Evolutionary conservation across 1,284 basidiomycete genomes (phyloP), one percentile per base, ranked within the genome.

Genomic region (Albatrellus sp.): DNA sequence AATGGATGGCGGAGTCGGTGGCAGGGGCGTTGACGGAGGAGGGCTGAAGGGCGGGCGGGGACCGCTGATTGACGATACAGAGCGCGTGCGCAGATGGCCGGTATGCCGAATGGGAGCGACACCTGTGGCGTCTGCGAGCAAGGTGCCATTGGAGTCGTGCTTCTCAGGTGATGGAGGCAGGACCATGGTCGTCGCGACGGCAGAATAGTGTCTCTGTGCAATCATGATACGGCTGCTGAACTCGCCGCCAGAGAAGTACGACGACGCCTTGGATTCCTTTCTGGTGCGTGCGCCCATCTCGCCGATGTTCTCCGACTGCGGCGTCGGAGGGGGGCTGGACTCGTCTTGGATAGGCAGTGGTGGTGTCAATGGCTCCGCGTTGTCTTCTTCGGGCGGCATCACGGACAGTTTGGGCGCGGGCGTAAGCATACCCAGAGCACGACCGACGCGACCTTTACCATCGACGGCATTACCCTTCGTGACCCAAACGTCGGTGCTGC

Each of bases 401-500:
- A 83, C 75, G 4, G 78, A 73, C 3, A 85, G 69, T 55, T 77
- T 78, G 30, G 80, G 80, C 40, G 67, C 67, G 12, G 77, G 70
- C 7, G 67, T 61, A 31, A 84, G 68, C 60, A 83, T 67, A 10
- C 67, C 69, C 19, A 81, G 51, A 2, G 75, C 76, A 29, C 79
- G 72, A 39, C 70, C 66, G 32, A 81, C 49, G 53, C 74, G 78
- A 47, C 61, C 62, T 57, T 75, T 79, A 0, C 76, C 75, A 45
- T 78, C 76, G 19, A 77, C 60, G 8, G 79, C 80, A 48, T 82
- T 73, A 13, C 79, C 78, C 46, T 79, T 78, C 7, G 69, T 55
- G 50, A 83, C 56, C 80, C 80, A 82, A 19, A 83, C 72, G 52
- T 84, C 80, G 20, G 76, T 76, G 52, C 77, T 80, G 40, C 77